These are phyloP conservation scores for Penicillium sp. DNA, from an alignment of 2,329 filamentous ascomycete genomes.

Conservation along the genomic window DNA sequence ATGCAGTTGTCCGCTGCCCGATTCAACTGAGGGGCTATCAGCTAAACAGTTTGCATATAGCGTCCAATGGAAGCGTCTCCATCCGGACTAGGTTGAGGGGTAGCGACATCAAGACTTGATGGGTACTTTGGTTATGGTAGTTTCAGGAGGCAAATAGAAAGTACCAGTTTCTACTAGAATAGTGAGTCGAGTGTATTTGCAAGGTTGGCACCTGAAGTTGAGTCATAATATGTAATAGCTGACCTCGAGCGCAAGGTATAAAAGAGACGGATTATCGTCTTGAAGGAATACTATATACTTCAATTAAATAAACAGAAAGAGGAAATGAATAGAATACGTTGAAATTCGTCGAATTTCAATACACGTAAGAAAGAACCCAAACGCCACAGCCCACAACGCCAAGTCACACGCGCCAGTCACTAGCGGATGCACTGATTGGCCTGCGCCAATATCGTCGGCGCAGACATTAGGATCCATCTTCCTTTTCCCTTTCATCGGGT, in stretches of 20 bases:
- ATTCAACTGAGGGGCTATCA: constrained; percentile 16
- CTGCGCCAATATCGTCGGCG: constrained; percentile 9
- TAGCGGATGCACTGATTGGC: constrained; percentile 11
- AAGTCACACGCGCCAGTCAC: constrained; percentile 11
- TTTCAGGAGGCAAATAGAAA: not conserved
- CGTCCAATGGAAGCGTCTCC: constrained; percentile 17
- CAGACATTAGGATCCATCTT: constrained; percentile 9
- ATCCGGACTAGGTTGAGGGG: constrained; percentile 29
- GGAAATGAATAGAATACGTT: constrained; percentile 7
- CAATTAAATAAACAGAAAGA: not conserved
- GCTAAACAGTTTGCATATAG: constrained; percentile 16
- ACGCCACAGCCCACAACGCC: constrained; percentile 13
- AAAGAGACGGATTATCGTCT: not conserved
- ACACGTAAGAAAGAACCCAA: constrained; percentile 11
- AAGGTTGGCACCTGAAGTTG: constrained; percentile 3
- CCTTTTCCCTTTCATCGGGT: constrained; percentile 12
- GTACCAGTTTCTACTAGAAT: constrained; percentile 1
- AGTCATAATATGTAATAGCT: not conserved
- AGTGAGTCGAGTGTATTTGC: constrained; percentile 1
- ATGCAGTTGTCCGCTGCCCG: constrained; percentile 21
- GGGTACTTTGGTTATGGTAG: not conserved
- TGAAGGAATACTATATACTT: not conserved
- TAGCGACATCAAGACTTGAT: constrained; percentile 13
- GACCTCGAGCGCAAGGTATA: constrained; percentile 4
- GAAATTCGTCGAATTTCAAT: constrained; percentile 16